Conservation (phyloP, 495 filamentous ascomycete genomes). For the Daldinia concentrica region DNA sequence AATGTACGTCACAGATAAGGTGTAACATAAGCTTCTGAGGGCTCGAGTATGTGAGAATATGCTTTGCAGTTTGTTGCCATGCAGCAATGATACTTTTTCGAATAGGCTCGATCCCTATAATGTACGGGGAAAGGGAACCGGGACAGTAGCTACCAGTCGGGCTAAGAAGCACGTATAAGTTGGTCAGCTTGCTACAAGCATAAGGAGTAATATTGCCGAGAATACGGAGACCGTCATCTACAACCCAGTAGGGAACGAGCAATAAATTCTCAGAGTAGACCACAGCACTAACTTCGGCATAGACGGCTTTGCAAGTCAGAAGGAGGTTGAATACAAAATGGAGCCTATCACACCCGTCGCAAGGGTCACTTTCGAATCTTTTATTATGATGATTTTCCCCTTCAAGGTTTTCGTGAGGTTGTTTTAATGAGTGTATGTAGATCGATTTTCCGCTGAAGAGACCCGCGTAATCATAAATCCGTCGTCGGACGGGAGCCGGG, state of each 20-base stretch:
- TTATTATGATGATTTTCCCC: neutral
- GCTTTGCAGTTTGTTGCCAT: neutral
- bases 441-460: neutral
- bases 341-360: neutral
- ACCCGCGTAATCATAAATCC: neutral
- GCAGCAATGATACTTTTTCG: neutral
- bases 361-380: neutral
- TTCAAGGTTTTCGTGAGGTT: neutral
- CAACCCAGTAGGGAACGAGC: neutral
- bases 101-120: neutral
- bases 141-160: neutral
- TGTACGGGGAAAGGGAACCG: too few relatives aligned
- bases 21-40: neutral
- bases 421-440: neutral
- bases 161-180: neutral
- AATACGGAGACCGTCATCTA: neutral
- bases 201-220: neutral
- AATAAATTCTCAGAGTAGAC: neutral
- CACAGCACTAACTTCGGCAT: neutral
- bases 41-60: neutral
- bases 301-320: neutral
- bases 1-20: neutral
- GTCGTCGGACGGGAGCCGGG: neutral
- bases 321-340: neutral
- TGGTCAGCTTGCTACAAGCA: neutral